Base-by-base conservation (phyloP, 139 green algal species). In the Auxenochlorella pyrenoidosa region DNA sequence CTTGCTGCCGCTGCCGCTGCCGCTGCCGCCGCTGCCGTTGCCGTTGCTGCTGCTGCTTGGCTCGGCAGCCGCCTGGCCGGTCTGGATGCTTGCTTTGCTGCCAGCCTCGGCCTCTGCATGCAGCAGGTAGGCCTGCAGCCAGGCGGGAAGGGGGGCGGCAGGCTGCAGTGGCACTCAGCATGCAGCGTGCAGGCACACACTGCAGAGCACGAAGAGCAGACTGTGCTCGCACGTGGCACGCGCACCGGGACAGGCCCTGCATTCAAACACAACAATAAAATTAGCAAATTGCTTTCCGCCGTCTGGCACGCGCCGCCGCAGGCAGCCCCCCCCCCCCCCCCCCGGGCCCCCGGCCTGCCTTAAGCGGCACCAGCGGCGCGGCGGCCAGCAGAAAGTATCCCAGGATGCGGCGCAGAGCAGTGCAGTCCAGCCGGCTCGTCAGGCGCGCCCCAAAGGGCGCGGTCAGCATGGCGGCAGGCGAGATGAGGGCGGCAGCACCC, bases 301-400 rank as follows among this genome's bases (percentile, higher is more conserved):
- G n/a, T n/a, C 26, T 40, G n/a, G 68, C 68, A 41, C 13, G 75
- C 44, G 32, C 28, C 19, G 22, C 30, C 30, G 34, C 71, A 30
- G 59, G 40, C 72, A 54, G 41, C 30, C 44, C 10, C 75, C 30
- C 10, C 1, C 41, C 41, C 18, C 4, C 16, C 28, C 0, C 8
- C 8, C 16, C 10, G 34, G 5, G 13, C 1, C 13, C 22, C 0
- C 51, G 5, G 77, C 43, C 22, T 47, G 58, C 84, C 80, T 97
- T 97, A 3, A 94, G 84, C 0, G 94, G 94, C 32, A 97, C 92
- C 22, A 97, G 83, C 5, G 93, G 89, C 1, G 94, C 92, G 36
- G 95, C 94, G 5, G 86, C 44, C 82, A 95, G 88, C 36, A 97
- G 88, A 89, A 96, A 97, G 43, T 89, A 94, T 1, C 93, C 93